Percentiles rank a stretch among this genome's conserved stretches.
Evolutionary conservation across 1,139 yeast genomes (phyloP).

Genomic region (Pichia sorboxylosa): DNA sequence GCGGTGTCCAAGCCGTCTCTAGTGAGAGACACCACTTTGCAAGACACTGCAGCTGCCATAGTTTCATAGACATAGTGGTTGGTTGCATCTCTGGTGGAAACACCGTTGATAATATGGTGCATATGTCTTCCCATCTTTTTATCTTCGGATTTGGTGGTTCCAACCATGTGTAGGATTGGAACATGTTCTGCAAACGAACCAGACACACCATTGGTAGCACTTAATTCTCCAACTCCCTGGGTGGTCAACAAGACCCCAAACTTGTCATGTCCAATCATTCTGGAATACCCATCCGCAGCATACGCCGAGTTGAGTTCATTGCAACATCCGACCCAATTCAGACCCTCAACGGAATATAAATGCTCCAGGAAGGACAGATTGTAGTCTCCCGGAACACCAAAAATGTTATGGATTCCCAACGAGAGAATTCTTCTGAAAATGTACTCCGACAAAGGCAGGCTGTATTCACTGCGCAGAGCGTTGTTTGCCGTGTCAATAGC

Average conservation of each 20-base stretch:
- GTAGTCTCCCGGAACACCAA: constrained; percentile 39
- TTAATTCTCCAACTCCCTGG: constrained; percentile 81
- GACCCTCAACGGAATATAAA: constrained; percentile 18
- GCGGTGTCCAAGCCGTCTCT: constrained; percentile 37
- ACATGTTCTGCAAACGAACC: constrained; percentile 76
- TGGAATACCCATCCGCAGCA: constrained; percentile 38
- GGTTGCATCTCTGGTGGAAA: constrained; percentile 30
- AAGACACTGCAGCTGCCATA: constrained; percentile 48
- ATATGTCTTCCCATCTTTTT: constrained; percentile 22
- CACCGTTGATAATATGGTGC: constrained; percentile 61
- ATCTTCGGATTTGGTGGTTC: constrained; percentile 45
- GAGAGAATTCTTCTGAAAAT: constrained; percentile 37
- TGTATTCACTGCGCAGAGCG: neutral
- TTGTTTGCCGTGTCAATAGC: constrained; percentile 5
- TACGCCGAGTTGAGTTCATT: constrained; percentile 31
- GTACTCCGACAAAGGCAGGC: constrained; percentile 36
- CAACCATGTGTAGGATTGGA: constrained; percentile 80
- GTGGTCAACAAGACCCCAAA: constrained; percentile 35
- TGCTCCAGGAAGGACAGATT: constrained; percentile 24
- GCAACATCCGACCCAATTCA: constrained; percentile 25
- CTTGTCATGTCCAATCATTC: constrained; percentile 15
- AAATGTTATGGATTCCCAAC: constrained; percentile 33
- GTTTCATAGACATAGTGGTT: constrained; percentile 57
- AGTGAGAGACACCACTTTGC: constrained; percentile 42
- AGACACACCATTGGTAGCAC: constrained; percentile 73